Evolutionary conservation across 2,329 filamentous ascomycete species (phyloP).

Genomic region (Fusarium agapanthi): DNA sequence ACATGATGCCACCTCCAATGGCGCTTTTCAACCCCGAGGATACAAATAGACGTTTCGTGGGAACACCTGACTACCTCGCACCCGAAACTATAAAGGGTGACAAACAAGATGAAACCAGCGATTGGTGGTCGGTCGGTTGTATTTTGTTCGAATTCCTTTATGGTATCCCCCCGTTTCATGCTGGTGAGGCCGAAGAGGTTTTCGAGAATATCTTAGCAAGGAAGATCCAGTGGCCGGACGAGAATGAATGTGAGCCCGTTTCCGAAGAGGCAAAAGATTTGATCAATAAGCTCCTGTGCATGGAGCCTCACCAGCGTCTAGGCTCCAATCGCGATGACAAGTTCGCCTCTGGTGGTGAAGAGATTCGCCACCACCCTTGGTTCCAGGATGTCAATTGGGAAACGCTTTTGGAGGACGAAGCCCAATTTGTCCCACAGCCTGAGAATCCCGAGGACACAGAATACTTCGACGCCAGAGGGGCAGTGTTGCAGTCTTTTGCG

Average conservation of each 20-base stretch:
- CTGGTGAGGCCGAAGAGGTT: constrained; percentile 86
- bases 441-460: constrained; percentile 98
- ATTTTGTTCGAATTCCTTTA: constrained; percentile 97
- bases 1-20: constrained; percentile 90
- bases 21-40: constrained; percentile 96
- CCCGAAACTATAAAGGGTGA: constrained; percentile 96
- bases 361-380: constrained; percentile 91
- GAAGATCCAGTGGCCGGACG: constrained; percentile 91
- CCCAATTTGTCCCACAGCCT: constrained; percentile 90
- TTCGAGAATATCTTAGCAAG: constrained; percentile 96
- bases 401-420: constrained; percentile 90
- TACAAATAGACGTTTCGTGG: constrained; percentile 90
- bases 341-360: constrained; percentile 83
- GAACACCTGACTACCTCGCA: constrained; percentile 95
- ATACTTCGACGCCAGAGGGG: constrained; percentile 93
- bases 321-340: constrained; percentile 88
- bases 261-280: constrained; percentile 92
- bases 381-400: constrained; percentile 90
- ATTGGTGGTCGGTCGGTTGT: constrained; percentile 99
- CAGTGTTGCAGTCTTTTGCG: constrained; percentile 89
- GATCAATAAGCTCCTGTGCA: constrained; percentile 89
- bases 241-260: constrained; percentile 75
- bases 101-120: constrained; percentile 96
- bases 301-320: constrained; percentile 81
- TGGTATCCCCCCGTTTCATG: constrained; percentile 93